phyloP scores from a whole-genome alignment of 75 land plant species.

The Sequoiadendron giganteum region DNA sequence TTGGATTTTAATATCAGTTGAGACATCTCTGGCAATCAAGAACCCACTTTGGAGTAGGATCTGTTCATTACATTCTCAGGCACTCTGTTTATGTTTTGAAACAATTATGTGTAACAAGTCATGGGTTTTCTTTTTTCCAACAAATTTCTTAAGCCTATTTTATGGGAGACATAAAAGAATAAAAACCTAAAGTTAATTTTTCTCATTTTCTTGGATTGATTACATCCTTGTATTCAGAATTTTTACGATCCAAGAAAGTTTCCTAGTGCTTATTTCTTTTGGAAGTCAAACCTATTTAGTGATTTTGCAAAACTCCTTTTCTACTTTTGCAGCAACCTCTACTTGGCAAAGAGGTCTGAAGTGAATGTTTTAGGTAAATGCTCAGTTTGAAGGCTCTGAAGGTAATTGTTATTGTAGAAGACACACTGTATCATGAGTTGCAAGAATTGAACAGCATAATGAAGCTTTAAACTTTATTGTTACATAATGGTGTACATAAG shows the following conservation, averaged over 20 bases:
- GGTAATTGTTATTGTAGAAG: neutral
- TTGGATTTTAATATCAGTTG: neutral
- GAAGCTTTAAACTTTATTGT: neutral
- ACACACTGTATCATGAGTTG: neutral
- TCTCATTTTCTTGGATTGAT: neutral
- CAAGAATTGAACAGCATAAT: neutral
- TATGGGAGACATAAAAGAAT: neutral
- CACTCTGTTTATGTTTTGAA: neutral
- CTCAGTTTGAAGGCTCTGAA: neutral
- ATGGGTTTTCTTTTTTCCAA: neutral
- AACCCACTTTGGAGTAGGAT: neutral
- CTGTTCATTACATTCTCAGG: neutral
- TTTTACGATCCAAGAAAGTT: slow-evolving; percentile 2
- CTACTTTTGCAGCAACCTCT: neutral
- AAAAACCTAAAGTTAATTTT: neutral
- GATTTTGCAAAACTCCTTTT: neutral
- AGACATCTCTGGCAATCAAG: neutral
- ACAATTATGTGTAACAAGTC: neutral
- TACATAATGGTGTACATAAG: neutral
- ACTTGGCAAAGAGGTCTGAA: neutral
- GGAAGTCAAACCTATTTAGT: neutral
- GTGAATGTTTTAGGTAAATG: neutral
- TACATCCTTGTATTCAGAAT: neutral
- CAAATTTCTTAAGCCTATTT: neutral
- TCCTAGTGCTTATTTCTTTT: neutral